Base-by-base conservation (phyloP, 495 filamentous ascomycete species). In the Evernia prunastri region DNA sequence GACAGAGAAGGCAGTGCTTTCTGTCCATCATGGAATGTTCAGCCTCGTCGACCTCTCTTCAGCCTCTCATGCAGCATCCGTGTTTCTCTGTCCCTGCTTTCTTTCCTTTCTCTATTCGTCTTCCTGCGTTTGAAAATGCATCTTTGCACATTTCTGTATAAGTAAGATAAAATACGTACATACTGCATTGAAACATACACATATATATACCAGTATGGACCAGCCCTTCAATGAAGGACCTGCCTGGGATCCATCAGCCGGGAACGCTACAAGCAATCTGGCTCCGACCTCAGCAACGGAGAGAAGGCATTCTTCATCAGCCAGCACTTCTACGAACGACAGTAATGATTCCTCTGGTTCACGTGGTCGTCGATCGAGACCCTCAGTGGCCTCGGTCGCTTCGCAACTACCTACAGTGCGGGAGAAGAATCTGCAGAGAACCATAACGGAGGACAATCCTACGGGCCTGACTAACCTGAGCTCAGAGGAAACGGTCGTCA, bases 401-500 rank as follows among this genome's bases (percentile, higher is more conserved):
- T 63, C 69, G 15, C 35, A 60, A 31, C 56, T 70, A 40, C 53
- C 66, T 27, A 66, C 63, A 31, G 66, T 71, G 25, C 66, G 67
- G 17, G 69, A 71, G 25, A 62, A 60, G 63, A 66, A 68, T 18
- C 56, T 64, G 43, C 57, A 61, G 31, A 68, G 61, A 20, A 47
- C 45, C 7, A 43, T 65, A 39, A 45, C 49, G 37, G 54, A 53
- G 35, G 54, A 67, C n/a, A 64, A 47, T 39, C 58, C 58, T 18
- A 47, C 62, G 7, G 57, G 59, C 33, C 58, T 61, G 18, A 29
- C 33, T 10, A 27, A 56, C 5, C 0, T 64, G 13, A 25, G 5
- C 27, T 64, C 67, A 15, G 69, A 69, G 40, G 69, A 71, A 53
- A 63, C 69, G 1, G 64, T 71, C 35, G 64, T 71, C 40, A 71